Base-by-base conservation (phyloP, 2,329 filamentous ascomycete species). In the Phoma sp. region DNA sequence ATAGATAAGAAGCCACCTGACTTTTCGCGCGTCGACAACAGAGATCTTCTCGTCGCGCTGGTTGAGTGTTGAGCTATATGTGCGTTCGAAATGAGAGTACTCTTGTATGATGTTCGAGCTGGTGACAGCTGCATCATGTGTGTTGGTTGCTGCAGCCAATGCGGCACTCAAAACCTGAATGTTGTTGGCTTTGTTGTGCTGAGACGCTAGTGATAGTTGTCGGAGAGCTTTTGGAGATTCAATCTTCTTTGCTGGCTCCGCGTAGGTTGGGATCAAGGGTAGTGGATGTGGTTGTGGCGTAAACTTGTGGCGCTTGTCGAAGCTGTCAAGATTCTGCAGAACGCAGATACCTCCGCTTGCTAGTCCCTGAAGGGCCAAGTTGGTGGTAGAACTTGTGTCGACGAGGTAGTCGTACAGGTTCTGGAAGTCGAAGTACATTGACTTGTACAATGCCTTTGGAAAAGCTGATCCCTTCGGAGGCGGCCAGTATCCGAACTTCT, bases 1-100 rank as follows among this genome's bases (percentile, higher is more conserved):
- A 65, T 93, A 93, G 6, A 93, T 82, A 29, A 93, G 69, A 25
- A 93, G 84, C 90, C 90, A 95, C 32, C 90, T 82, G 14, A 92
- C 83, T 72, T 92, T 93, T 33, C 91, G 85, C 1, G 85, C 89
- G 59, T 93, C 90, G 7, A 82, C 78, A 10, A 85, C 75, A 0
- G 83, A 82, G 1, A 88, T 69, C 65, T 84, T 86, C 51, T 84
- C 85, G 53, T 88, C 84, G 15, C 62, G 61, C 0, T 77, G 76
- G 59, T 83, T 85, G 15, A 78, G 48, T 56, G 83, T 86, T 17
- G 78, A 56, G 33, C 65, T 76, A 2, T 82, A 79, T 6, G 85
- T 81, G 46, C 85, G 83, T 66, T 95, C 91, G 50, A 93, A 93
- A 2, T 78, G 80, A 3, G 84, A 80, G 65, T 92, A 95, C 1